Evolutionary conservation across 768 basidiomycete species (phyloP).

Genomic region (Coprinopsis marcescibilis): DNA sequence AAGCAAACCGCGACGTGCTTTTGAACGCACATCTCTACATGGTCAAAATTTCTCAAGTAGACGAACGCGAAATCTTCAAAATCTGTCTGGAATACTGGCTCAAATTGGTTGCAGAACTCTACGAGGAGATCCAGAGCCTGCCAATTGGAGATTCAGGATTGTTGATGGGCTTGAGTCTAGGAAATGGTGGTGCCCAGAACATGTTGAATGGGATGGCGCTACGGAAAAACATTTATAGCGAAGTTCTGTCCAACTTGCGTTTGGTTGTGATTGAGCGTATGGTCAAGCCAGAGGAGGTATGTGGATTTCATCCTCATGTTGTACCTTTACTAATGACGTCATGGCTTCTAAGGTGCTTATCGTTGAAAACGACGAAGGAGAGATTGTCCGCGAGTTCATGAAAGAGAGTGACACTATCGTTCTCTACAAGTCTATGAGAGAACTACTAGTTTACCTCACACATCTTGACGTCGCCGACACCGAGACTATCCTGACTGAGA

Average conservation of each 20-base stretch:
- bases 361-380: conserved; percentile 98
- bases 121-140: conserved; percentile 92
- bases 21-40: conserved; percentile 97
- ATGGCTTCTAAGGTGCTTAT: conserved; percentile 99
- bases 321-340: not conserved
- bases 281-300: conserved; percentile 98
- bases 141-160: conserved; percentile 83
- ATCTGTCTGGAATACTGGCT: conserved; percentile 98
- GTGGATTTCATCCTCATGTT: conserved; percentile 16
- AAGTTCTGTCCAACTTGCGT: conserved; percentile 89
- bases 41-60: conserved; percentile 96
- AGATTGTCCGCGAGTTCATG: conserved; percentile 99
- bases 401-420: conserved; percentile 98
- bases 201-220: conserved; percentile 75
- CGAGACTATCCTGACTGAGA: conserved; percentile 96
- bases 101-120: conserved; percentile 92
- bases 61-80: conserved; percentile 99
- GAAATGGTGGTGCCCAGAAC: conserved; percentile 54
- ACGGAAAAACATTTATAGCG: conserved; percentile 92
- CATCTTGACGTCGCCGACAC: conserved; percentile 96
- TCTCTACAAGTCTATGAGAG: conserved; percentile 97
- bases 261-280: conserved; percentile 97
- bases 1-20: conserved; percentile 83
- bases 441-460: conserved; percentile 94
- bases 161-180: conserved; percentile 85